Evolutionary conservation across 2,329 filamentous ascomycete genomes (phyloP).

Genomic region (Zymoseptoria pseudotritici): DNA sequence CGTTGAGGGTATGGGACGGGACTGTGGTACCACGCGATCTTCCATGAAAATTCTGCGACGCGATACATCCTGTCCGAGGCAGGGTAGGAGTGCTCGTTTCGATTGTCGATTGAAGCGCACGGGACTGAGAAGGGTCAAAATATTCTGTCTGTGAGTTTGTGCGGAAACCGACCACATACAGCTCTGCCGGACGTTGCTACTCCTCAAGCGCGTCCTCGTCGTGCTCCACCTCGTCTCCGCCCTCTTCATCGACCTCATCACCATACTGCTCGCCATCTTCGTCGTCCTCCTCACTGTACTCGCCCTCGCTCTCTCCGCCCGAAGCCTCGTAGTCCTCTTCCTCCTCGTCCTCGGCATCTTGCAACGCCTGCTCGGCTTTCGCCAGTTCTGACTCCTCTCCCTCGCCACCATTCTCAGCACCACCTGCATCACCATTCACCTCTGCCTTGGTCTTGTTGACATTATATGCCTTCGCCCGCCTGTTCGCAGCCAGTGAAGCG

Average conservation of each 20-base stretch:
- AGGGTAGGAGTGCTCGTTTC: background rate
- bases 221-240: slow-evolving; percentile 4
- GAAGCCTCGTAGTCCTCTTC: slow-evolving; percentile 29
- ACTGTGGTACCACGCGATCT: too few species aligned
- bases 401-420: slow-evolving; percentile 21
- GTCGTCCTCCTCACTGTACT: slow-evolving; percentile 25
- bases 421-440: slow-evolving; percentile 11
- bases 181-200: background rate
- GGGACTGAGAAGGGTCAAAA: background rate
- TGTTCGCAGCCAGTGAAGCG: slow-evolving; percentile 53
- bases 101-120: background rate
- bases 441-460: slow-evolving; percentile 34
- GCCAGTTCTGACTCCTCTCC: slow-evolving; percentile 23
- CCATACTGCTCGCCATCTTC: slow-evolving; percentile 18
- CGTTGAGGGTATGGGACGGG: too few species aligned
- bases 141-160: background rate
- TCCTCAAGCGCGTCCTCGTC: background rate
- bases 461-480: slow-evolving; percentile 54
- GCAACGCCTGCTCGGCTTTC: slow-evolving; percentile 26
- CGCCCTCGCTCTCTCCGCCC: slow-evolving; percentile 28
- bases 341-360: slow-evolving; percentile 29
- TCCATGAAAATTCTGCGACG: too few species aligned
- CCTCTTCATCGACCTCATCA: slow-evolving; percentile 20
- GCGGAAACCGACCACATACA: background rate
- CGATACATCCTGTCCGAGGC: too few species aligned